Evolutionary conservation across 1,284 basidiomycete species (phyloP), one percentile per base, ranked within the genome.

Genomic region (Irpex sp.): DNA sequence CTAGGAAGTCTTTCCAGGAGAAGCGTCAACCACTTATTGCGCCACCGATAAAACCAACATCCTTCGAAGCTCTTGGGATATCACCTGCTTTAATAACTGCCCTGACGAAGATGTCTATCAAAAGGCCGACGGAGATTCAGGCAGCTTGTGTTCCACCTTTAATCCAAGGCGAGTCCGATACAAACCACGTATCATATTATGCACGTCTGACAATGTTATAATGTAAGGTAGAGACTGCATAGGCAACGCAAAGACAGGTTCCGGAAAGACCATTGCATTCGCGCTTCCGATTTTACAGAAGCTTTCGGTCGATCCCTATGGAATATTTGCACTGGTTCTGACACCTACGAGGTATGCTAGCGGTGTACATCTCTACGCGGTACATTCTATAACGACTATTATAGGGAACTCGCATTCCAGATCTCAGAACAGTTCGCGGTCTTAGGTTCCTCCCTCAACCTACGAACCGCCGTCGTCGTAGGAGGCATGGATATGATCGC

Each of bases 401-500:
- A 13, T 13, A 96, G 97, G 64, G 97, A 99, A 75, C 82, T 99
- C 7, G 97, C 96, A 0, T 98, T 98, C 73, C 97, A 99, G 75
- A 94, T 99, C 62, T 86, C 94, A 0, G 96, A 98, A 70, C 97
- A 99, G 74, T 98, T 99, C 73, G 87, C 91, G 1, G 96, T 96
- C 0, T 82, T 99, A 1, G 97, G 97, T 21, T 83, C 86, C 31
- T 83, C 93, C 2, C 76, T 97, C 58, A 93, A 89, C 68, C 77
- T 95, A 58, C 87, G 87, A 26, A 97, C 95, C 17, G 86, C 91
- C 6, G 93, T 98, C 2, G 83, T 99, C 19, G 94, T 99, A 2
- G 97, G 97, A 7, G 97, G 97, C 3, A 96, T 99, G 94, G 97
- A 99, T 72, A 97, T 98, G 92, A 95, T 98, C 81, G 76, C 88